Evolutionary conservation across 352 stramenopile genomes (phyloP).

Genomic region (Globisporangium heterothallicum): DNA sequence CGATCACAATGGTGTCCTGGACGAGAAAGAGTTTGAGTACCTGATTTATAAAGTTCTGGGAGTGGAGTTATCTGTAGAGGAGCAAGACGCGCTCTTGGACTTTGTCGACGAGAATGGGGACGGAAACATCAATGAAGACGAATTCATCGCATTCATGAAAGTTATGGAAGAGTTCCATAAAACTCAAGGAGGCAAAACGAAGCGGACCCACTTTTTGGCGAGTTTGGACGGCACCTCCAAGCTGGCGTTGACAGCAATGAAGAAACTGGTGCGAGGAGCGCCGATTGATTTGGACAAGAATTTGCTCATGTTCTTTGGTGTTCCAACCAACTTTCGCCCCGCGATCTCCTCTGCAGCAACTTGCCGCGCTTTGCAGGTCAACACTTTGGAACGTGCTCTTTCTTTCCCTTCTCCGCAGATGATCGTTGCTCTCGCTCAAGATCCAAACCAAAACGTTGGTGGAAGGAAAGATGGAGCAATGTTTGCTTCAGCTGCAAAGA

Average conservation of each 20-base stretch:
- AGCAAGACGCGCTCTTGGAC: conserved; percentile 65
- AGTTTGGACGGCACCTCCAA: conserved; percentile 38
- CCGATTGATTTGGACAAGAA: conserved; percentile 65
- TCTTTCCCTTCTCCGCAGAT: conserved; percentile 70
- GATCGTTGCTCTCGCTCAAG: conserved; percentile 43
- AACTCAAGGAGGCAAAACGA: conserved; percentile 24
- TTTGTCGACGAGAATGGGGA: conserved; percentile 62
- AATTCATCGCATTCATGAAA: conserved; percentile 76
- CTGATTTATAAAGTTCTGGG: conserved; percentile 69
- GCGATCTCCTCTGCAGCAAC: conserved; percentile 53
- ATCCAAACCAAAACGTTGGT: conserved; percentile 16
- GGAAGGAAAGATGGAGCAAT: conserved; percentile 28
- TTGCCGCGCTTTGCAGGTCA: conserved; percentile 38
- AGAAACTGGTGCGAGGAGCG: conserved; percentile 63
- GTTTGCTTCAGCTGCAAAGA: conserved; percentile 16
- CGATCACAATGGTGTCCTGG: conserved; percentile 59
- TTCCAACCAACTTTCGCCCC: conserved; percentile 73
- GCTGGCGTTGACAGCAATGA: conserved; percentile 62
- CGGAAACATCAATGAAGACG: conserved; percentile 55
- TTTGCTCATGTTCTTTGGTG: conserved; percentile 68
- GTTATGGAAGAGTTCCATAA: conserved; percentile 49
- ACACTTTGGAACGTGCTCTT: conserved; percentile 63
- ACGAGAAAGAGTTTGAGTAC: conserved; percentile 75
- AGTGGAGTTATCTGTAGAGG: conserved; percentile 65
- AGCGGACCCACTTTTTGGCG: conserved; percentile 30